Evolutionary conservation across 768 basidiomycete species (phyloP).

Genomic region (Leccinum broughii): DNA sequence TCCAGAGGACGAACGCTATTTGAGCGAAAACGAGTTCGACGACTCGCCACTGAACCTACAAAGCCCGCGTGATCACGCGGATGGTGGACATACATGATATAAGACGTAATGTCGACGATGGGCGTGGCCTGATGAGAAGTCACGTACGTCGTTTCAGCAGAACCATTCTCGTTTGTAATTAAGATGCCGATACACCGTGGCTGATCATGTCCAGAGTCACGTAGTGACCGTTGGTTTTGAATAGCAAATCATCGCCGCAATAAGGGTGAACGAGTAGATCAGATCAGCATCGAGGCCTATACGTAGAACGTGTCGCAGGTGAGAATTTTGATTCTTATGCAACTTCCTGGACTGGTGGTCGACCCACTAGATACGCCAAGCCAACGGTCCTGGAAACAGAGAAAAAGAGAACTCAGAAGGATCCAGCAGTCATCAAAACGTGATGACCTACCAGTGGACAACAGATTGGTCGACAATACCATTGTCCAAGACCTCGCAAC

Average conservation of each 20-base stretch:
- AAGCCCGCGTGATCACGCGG: conserved; percentile 28
- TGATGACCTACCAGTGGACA: conserved; percentile 29
- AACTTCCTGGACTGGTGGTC: conserved; percentile 24
- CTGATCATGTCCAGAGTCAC: conserved; percentile 38
- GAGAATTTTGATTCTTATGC: conserved; percentile 1
- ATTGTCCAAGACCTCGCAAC: conserved; percentile 34
- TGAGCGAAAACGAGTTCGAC: background rate
- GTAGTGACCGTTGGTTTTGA: conserved; percentile 33
- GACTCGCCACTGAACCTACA: background rate
- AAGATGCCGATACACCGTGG: background rate
- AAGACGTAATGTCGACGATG: conserved; percentile 43
- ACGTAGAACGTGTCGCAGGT: conserved; percentile 19
- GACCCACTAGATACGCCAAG: conserved; percentile 32
- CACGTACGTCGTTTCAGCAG: background rate
- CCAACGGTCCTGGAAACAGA: conserved; percentile 23
- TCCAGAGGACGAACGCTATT: background rate
- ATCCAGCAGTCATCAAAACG: background rate
- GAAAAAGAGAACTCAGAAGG: background rate
- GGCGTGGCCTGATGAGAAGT: conserved; percentile 30
- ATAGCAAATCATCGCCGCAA: conserved; percentile 33
- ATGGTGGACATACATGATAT: conserved; percentile 38
- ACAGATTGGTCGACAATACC: conserved; percentile 35
- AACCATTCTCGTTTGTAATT: background rate
- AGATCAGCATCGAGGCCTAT: conserved; percentile 38
- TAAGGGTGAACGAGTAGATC: conserved; percentile 38